Evolutionary conservation across 2,329 filamentous ascomycete genomes (phyloP), one percentile per base, ranked within the genome.

Genomic region (Arthrobotrys sphaeroides): DNA sequence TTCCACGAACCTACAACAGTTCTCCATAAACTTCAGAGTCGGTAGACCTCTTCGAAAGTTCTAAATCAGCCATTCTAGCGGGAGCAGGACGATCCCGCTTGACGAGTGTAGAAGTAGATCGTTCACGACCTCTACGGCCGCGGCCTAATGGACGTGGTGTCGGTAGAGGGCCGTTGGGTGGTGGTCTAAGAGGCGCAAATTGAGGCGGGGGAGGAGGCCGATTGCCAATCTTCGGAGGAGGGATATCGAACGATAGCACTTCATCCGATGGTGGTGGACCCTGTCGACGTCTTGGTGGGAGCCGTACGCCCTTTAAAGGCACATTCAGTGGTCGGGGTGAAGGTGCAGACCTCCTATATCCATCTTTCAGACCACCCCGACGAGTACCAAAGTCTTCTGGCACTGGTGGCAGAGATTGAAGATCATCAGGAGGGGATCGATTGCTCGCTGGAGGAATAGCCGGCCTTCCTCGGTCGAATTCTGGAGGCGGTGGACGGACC

Each of bases 401-500:
- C 9, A 12, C 16, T 13, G 51, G 51, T 13, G 28, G 51, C 16
- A 55, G 6, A 10, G 5, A n/a, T 22, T 55, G 28, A 16, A 38
- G 18, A 24, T 66, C 61, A 4, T 12, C 24, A 42, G 49, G 45
- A 26, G 45, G 31, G 7, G 24, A 13, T 13, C 13, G 45, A 13
- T 31, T 66, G 33, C 45, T 26, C 9, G 22, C 61, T 20, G 24
- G 22, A 53, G 33, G 47, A 16, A 47, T 45, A 9, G 47, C 38
- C 24, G 18, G 51, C 36, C 16, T 62, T 62, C 42, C 36, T 7
- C 55, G 55, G 13, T 42, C 55, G 55, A 42, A 42, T 43, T 60
- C 36, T 43, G 60, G 60, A 31, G 13, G 36, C 40, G 43, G 42
- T 26, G 18, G 18, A 26, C 28, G 42, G 20, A 49, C 43, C 1